Conservation (phyloP, 805 yeast species). For the Candida jianshihensis region DNA sequence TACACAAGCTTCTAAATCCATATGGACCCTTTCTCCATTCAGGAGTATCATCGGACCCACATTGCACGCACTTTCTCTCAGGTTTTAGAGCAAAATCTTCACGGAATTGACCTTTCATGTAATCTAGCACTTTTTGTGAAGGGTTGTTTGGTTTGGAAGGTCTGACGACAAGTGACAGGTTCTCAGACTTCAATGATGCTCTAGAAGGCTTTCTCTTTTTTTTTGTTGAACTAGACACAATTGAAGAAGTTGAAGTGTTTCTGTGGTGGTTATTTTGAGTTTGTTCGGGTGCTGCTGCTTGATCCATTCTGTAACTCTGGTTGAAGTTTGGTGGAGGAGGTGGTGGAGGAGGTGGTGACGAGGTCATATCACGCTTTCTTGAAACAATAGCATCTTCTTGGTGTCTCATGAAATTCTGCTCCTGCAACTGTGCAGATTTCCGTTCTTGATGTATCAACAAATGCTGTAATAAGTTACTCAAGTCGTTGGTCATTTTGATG, state of each 20-base stretch:
- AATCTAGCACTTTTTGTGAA: background rate
- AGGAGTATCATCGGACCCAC: slow-evolving; percentile 71
- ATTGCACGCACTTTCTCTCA: slow-evolving; percentile 47
- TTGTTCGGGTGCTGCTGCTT: too few relatives aligned
- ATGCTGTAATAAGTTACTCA: slow-evolving; percentile 4
- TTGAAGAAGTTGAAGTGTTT: background rate
- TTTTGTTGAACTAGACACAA: background rate
- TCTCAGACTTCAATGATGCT: slow-evolving; percentile 1
- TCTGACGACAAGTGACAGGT: slow-evolving; percentile 13
- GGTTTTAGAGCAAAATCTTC: slow-evolving; percentile 12
- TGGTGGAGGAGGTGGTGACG: background rate
- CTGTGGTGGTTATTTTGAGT: too few relatives aligned
- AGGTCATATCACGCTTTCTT: slow-evolving; percentile 1
- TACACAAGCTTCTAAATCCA: slow-evolving; percentile 77
- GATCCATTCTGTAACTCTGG: too few relatives aligned
- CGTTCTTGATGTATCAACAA: slow-evolving; percentile 7
- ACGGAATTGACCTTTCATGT: slow-evolving; percentile 8
- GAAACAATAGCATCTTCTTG: background rate
- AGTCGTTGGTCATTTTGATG: background rate
- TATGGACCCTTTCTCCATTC: slow-evolving; percentile 93
- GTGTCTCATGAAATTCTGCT: background rate
- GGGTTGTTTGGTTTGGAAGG: slow-evolving; percentile 15
- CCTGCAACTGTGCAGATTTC: background rate
- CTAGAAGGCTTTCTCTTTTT: slow-evolving; percentile 1
- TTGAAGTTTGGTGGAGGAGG: background rate